Base-by-base conservation (phyloP, 345 rosid species). In the Carallia brachiata region DNA sequence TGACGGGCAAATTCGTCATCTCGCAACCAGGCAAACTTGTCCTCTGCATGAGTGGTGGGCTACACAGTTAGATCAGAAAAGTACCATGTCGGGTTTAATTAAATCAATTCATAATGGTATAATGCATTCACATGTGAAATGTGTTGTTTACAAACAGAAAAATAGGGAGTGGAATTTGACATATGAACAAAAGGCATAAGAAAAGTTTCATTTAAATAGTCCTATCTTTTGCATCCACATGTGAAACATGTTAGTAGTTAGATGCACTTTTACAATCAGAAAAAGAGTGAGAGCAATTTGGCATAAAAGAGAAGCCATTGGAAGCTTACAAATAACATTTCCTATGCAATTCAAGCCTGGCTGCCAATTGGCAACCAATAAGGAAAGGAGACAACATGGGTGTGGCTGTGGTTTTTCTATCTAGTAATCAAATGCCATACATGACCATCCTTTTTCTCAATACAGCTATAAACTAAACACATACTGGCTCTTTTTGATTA, bases 1-100 rank as follows among this genome's bases (percentile, higher is more conserved):
- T 96, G 97, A 37, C 99, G 91, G 54, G 89, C 99, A 56, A 96
- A 96, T 78, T 96, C 98, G 67, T 96, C 99, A 72, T 96, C 99
- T 66, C 99, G 78, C 79, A 92, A 79, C 99, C 99, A 96, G 18
- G 99, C 95, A 80, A 88, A 89, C 79, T 86, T 92, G 85, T 96
- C 99, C 96, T 83, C 99, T 96, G 80, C 77, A 77, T 30, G 4
- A 44, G 50, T 44, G 50, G 34, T n/a, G 56, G 6, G 10, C 76
- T 54, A 62, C 83, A 68, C 63, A 69, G 63, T 67, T 4, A 50
- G 12, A 37, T 72, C 36, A 47, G 55, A 39, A 60, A 72, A 64
- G 67, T 27, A 36, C 10, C 15, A 34, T 8, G 10, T 30, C 7
- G 30, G 36, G 48, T 65, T 48, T 57, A 57, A 4, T 2, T 34